phyloP scores from a whole-genome alignment of 345 rosid species.

The Lagerstroemia speciosa region DNA sequence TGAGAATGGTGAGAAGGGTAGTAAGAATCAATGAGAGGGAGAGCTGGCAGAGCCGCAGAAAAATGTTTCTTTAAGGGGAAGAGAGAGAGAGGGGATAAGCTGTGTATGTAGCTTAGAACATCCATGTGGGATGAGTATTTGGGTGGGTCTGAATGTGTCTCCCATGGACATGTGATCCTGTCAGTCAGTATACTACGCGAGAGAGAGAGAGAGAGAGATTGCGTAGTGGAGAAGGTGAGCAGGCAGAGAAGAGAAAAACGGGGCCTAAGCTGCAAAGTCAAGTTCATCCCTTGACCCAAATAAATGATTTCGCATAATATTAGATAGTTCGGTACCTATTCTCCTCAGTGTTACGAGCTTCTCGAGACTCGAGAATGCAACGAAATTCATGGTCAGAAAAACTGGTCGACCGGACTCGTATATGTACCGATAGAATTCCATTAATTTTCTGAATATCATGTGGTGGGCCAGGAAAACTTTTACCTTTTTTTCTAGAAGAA shows the following conservation, averaged over 20 bases:
- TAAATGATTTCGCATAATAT: too few species aligned
- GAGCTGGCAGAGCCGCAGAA: slow-evolving; percentile 1
- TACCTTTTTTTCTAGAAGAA: too few species aligned
- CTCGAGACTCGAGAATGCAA: too few species aligned
- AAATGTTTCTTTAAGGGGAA: background rate
- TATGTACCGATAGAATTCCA: too few species aligned
- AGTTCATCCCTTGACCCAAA: background rate
- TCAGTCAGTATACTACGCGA: slow-evolving; percentile 18
- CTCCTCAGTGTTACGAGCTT: too few species aligned
- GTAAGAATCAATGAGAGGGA: background rate
- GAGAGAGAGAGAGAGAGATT: background rate
- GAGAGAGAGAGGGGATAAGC: slow-evolving; percentile 3
- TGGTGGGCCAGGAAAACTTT: too few species aligned
- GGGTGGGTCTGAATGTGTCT: slow-evolving; percentile 56
- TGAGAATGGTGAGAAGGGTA: background rate
- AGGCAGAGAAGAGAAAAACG: background rate
- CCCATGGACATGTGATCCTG: slow-evolving; percentile 55
- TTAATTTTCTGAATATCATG: too few species aligned
- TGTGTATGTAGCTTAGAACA: slow-evolving; percentile 10
- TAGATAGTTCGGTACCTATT: too few species aligned
- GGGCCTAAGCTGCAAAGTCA: background rate
- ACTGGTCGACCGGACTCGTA: too few species aligned
- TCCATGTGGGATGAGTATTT: slow-evolving; percentile 53
- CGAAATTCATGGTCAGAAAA: too few species aligned
- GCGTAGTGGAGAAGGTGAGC: slow-evolving; percentile 3